Percentiles rank a stretch among this genome's conserved stretches.
phyloP scores from a whole-genome alignment of 78 protist species.

The Dictyostelium firmibasis region DNA sequence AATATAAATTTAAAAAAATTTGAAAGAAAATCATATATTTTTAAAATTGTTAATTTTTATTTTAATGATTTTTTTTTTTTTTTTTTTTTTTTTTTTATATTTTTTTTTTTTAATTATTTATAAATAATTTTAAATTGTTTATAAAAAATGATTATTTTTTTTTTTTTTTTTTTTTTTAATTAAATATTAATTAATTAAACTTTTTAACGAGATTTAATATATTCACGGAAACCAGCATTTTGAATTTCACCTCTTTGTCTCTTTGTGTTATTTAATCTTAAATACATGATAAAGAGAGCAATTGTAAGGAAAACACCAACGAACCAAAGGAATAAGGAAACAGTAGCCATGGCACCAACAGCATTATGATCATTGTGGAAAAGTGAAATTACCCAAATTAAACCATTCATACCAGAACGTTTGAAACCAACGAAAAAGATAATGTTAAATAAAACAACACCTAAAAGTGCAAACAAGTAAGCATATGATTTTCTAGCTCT shows the following conservation, averaged over 20 bases:
- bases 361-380: conserved; percentile 75
- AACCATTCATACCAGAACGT: conserved; percentile 69
- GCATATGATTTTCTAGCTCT: neutral
- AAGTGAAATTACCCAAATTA: conserved; percentile 54
- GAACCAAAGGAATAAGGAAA: conserved; percentile 39
- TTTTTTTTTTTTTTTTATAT: no score
- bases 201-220: conserved; percentile 31
- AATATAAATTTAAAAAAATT: no score
- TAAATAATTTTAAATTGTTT: no score
- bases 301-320: neutral
- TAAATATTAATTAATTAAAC: neutral
- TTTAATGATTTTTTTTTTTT: no score
- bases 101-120: no score
- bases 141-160: no score
- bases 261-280: conserved; percentile 4
- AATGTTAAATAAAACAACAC: conserved; percentile 1
- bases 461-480: conserved; percentile 4
- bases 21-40: no score
- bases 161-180: neutral
- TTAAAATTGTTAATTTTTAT: no score
- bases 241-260: conserved; percentile 33
- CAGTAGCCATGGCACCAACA: conserved; percentile 55
- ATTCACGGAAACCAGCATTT: conserved; percentile 20
- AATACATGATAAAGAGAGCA: conserved; percentile 21
- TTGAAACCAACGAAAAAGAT: conserved; percentile 59